phyloP scores from a whole-genome alignment of 371 early-diverging fungal species.

The Rhizopus stolonifer region DNA sequence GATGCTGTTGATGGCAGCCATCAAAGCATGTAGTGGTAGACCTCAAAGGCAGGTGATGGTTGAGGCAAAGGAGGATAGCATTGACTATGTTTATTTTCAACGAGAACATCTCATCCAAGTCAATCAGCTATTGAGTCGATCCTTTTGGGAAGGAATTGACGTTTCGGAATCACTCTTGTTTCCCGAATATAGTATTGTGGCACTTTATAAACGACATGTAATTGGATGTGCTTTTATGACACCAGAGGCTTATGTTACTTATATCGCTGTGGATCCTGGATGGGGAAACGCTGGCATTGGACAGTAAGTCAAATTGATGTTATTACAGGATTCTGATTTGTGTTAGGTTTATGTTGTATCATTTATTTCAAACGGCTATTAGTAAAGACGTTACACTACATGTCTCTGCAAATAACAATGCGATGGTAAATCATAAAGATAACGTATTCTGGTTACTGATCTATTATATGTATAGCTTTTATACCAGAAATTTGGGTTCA shows the following conservation, averaged over 20 bases:
- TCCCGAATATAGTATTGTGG: slow-evolving; percentile 89
- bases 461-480: slow-evolving; percentile 55
- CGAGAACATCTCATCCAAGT: slow-evolving; percentile 72
- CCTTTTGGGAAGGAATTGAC: slow-evolving; percentile 96
- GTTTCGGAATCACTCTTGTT: slow-evolving; percentile 82
- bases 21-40: slow-evolving; percentile 34
- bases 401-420: slow-evolving; percentile 90
- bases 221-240: slow-evolving; percentile 94
- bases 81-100: slow-evolving; percentile 85
- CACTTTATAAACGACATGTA: slow-evolving; percentile 74
- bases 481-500: slow-evolving; percentile 94
- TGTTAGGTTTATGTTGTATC: slow-evolving; percentile 78
- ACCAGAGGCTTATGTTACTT: slow-evolving; percentile 91
- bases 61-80: slow-evolving; percentile 40
- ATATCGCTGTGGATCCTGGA: slow-evolving; percentile 83
- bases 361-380: slow-evolving; percentile 72
- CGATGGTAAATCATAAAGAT: slow-evolving; percentile 24
- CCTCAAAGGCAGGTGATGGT: neutral
- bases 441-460: neutral
- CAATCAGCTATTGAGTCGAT: slow-evolving; percentile 70
- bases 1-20: slow-evolving; percentile 51
- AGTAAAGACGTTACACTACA: slow-evolving; percentile 90
- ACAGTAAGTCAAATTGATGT: slow-evolving; percentile 43
- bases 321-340: neutral
- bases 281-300: slow-evolving; percentile 88